Evolutionary conservation across 345 rosid genomes (phyloP).

Genomic region (Lepidium didymum): DNA sequence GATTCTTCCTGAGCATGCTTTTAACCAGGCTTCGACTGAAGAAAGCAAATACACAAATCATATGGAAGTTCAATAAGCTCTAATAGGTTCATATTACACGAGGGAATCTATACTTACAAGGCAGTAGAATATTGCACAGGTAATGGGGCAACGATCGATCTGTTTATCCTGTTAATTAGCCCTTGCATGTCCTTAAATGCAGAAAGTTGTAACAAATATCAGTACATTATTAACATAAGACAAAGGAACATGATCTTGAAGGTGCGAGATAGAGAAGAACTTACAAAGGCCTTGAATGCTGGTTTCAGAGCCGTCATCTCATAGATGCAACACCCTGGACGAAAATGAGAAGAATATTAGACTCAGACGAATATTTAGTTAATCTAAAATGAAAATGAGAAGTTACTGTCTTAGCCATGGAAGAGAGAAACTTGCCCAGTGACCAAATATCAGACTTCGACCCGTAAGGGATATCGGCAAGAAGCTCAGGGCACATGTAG

Average conservation of each 20-base stretch:
- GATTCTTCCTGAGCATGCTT: slow-evolving; percentile 99
- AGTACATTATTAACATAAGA: neutral
- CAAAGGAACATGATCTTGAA: slow-evolving; percentile 1
- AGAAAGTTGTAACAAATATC: neutral
- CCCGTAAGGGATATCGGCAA: slow-evolving; percentile 98
- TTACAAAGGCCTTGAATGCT: slow-evolving; percentile 97
- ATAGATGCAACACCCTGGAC: slow-evolving; percentile 93
- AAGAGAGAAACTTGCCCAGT: slow-evolving; percentile 49
- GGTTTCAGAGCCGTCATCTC: slow-evolving; percentile 93
- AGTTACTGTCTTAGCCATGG: neutral
- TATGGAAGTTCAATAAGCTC: neutral
- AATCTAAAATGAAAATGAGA: neutral
- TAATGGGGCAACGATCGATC: slow-evolving; percentile 91
- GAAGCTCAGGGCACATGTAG: slow-evolving; percentile 99
- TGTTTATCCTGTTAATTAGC: slow-evolving; percentile 88
- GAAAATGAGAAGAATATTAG: neutral
- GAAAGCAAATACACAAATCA: neutral
- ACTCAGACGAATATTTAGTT: slow-evolving; percentile 10
- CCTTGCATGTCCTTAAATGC: slow-evolving; percentile 94
- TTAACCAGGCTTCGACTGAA: slow-evolving; percentile 89
- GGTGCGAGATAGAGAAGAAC: slow-evolving; percentile 13
- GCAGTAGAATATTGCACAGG: slow-evolving; percentile 79
- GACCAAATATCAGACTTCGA: slow-evolving; percentile 99
- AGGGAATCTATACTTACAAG: slow-evolving; percentile 53
- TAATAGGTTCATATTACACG: neutral